These are phyloP conservation scores for Pistacia atlantica DNA, from an alignment of 345 rosid species.

Conservation along the genomic window DNA sequence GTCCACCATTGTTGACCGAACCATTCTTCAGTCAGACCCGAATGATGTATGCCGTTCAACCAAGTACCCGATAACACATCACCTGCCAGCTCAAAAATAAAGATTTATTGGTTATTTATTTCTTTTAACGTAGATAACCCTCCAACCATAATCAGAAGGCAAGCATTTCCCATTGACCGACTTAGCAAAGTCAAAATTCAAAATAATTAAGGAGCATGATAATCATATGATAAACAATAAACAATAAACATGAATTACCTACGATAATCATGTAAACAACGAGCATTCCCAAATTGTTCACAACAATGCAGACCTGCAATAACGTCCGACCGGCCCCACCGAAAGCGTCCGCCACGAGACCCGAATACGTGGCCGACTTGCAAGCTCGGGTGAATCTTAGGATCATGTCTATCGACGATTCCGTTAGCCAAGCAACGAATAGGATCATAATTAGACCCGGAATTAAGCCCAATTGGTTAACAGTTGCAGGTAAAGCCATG, in stretches of 20 bases:
- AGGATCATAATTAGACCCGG: conserved; percentile 51
- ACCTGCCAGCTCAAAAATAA: conserved; percentile 36
- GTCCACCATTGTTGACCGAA: conserved; percentile 63
- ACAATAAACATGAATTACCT: conserved; percentile 28
- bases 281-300: conserved; percentile 71
- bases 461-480: conserved; percentile 56
- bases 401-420: conserved; percentile 50
- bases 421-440: conserved; percentile 48
- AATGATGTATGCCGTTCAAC: conserved; percentile 48
- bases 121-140: background rate
- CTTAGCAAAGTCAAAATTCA: background rate
- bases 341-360: conserved; percentile 53
- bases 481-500: conserved; percentile 69
- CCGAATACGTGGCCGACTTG: conserved; percentile 54
- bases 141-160: conserved; percentile 10
- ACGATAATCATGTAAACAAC: conserved; percentile 67
- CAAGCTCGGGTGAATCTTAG: conserved; percentile 56
- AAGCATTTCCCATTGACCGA: background rate
- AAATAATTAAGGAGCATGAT: background rate
- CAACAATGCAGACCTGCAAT: conserved; percentile 56
- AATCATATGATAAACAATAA: background rate
- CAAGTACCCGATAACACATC: conserved; percentile 65
- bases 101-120: background rate
- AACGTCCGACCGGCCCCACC: conserved; percentile 47
- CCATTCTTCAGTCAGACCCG: conserved; percentile 62